Evolutionary conservation across 768 basidiomycete species (phyloP), one percentile per base, ranked within the genome.

Genomic region (Suillus subalutaceus): DNA sequence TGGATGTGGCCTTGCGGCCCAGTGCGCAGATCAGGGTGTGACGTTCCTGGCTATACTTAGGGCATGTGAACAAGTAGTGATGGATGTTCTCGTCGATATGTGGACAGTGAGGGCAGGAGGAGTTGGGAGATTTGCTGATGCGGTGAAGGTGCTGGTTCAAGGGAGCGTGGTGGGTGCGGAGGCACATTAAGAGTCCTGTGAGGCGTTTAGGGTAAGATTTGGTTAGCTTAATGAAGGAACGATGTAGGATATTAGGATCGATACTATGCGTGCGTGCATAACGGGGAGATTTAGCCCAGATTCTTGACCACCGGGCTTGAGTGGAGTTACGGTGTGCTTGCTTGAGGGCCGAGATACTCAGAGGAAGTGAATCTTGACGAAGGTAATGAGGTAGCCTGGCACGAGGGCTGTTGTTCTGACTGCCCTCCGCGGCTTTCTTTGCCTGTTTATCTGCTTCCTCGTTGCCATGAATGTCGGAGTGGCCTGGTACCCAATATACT

Each of bases 51-150:
- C 6, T 53, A 16, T 75, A 74, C 10, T 63, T 66, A 46, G 57
- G 65, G 74, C 79, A 81, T 13, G 67, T 12, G 6, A 74, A 46
- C 6, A 80, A 62, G 64, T 58, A 80, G 63, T 80, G 80, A 9
- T 48, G 46, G 2, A 48, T 12, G 12, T 6, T 48, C 7, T 64
- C 43, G 0, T 74, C 67, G 15, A 75, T 77, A 59, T 80, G 77
- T n/a, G n/a, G 60, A 68, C 80, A 80, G 1, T 59, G 50, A 1
- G 66, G 64, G 70, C 79, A 81, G 3, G 38, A 38, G 8, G 77
- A 70, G 0, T 67, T 68, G 16, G 76, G 73, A 0, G 59, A 64
- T 23, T 67, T 68, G 0, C 63, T 62, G 13, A 82, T 75, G 2
- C 66, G 48, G 52, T 77, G 67, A 0, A 81, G 75, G 65, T 80